Percentiles rank a stretch among this genome's conserved stretches.
Conservation (phyloP, 2,329 filamentous ascomycete genomes). For the Aspergillus versicolor region DNA sequence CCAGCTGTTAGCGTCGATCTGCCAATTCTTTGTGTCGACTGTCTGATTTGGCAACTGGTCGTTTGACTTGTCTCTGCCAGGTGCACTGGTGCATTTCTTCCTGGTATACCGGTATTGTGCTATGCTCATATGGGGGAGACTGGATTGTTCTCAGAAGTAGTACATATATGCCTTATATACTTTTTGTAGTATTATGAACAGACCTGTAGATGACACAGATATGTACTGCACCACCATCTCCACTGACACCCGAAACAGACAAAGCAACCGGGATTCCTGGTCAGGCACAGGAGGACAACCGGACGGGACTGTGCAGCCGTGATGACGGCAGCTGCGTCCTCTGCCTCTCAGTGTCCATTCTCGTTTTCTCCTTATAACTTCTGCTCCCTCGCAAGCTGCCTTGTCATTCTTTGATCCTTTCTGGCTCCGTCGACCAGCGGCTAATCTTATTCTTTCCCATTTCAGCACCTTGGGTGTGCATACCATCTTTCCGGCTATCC, state of each 20-base stretch:
- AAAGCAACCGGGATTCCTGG: neutral
- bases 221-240: no score
- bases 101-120: no score
- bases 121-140: neutral
- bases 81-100: no score
- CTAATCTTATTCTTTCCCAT: neutral
- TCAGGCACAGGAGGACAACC: neutral
- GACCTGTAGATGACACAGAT: no score
- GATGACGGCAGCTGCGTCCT: slow-evolving; percentile 4
- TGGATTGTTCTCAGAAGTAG: neutral
- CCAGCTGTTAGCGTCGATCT: neutral
- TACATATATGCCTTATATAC: no score
- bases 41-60: neutral
- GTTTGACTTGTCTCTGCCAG: neutral
- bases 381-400: neutral
- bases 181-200: no score
- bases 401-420: neutral
- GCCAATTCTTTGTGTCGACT: neutral
- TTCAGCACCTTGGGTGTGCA: neutral
- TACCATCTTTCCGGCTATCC: neutral
- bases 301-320: neutral
- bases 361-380: neutral
- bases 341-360: neutral
- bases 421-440: neutral
- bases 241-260: neutral